A percentile compares a stretch with the other conserved stretches of the same genome.
These are phyloP conservation scores for Pythium graminicola DNA, from an alignment of 352 stramenopile species.

Conservation along the genomic window DNA sequence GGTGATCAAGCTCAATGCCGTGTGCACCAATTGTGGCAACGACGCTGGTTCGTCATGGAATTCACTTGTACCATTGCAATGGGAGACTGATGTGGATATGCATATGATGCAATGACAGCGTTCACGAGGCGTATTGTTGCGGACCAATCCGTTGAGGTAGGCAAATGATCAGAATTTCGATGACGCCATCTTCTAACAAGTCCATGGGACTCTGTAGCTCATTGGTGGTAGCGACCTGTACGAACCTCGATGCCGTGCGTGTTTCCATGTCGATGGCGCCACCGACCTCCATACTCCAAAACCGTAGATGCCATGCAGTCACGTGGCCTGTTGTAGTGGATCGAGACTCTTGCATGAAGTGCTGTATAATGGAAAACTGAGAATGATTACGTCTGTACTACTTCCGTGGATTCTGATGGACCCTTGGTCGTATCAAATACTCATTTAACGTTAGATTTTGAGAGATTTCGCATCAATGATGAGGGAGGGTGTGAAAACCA, in stretches of 20 bases:
- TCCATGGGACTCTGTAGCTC: conserved; percentile 29
- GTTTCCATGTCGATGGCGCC: conserved; percentile 38
- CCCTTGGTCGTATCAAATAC: too few relatives aligned
- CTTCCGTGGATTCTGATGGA: too few relatives aligned
- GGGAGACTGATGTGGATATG: background rate
- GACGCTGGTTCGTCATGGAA: conserved; percentile 45
- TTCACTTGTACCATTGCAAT: background rate
- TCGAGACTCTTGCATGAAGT: background rate
- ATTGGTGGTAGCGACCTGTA: conserved; percentile 78
- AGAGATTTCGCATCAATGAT: too few relatives aligned
- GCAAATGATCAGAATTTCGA: background rate
- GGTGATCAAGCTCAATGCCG: conserved; percentile 80
- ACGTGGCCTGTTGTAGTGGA: too few relatives aligned
- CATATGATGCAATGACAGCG: conserved; percentile 20
- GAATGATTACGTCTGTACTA: too few relatives aligned
- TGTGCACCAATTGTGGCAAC: conserved; percentile 71
- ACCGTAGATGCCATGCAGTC: background rate
- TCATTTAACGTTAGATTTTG: too few relatives aligned
- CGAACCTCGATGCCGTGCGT: conserved; percentile 69
- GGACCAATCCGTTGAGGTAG: conserved; percentile 64
- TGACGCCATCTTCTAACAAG: background rate
- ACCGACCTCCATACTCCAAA: conserved; percentile 16
- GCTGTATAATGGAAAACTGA: too few relatives aligned
- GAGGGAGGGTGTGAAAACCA: too few relatives aligned
- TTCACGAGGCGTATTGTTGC: conserved; percentile 71